phyloP scores from a whole-genome alignment of 2,329 filamentous ascomycete genomes.

The Lachnellula hyalina region DNA sequence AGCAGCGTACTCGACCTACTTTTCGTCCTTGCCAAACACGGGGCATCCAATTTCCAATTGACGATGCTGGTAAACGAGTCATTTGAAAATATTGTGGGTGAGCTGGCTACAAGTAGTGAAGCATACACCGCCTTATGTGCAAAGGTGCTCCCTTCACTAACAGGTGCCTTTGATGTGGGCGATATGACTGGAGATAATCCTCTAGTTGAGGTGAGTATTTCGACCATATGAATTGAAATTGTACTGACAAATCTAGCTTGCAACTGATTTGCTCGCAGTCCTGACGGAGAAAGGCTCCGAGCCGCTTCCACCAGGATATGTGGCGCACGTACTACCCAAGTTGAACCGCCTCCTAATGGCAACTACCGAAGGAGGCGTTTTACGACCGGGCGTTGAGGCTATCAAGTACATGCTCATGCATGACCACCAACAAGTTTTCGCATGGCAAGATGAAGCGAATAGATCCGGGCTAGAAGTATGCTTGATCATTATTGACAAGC shows the following conservation, averaged over 20 bases:
- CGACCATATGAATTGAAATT: background rate
- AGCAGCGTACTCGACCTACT: slow-evolving; percentile 74
- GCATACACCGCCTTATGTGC: slow-evolving; percentile 74
- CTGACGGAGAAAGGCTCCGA: slow-evolving; percentile 78
- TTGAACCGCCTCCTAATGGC: slow-evolving; percentile 76
- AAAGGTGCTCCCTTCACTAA: slow-evolving; percentile 83
- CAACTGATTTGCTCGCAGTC: slow-evolving; percentile 75
- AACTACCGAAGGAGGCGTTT: slow-evolving; percentile 79
- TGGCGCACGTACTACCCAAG: slow-evolving; percentile 81
- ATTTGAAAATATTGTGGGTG: slow-evolving; percentile 79
- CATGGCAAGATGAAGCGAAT: slow-evolving; percentile 74
- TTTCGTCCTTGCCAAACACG: slow-evolving; percentile 83
- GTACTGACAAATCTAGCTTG: slow-evolving; percentile 47
- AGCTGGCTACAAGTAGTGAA: slow-evolving; percentile 60
- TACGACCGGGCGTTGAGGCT: slow-evolving; percentile 78
- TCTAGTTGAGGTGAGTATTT: slow-evolving; percentile 60
- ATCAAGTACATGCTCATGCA: slow-evolving; percentile 87
- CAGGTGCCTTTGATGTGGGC: slow-evolving; percentile 82
- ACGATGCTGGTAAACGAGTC: slow-evolving; percentile 82
- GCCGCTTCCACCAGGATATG: slow-evolving; percentile 81
- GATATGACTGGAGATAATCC: slow-evolving; percentile 79
- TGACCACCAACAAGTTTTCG: slow-evolving; percentile 83
- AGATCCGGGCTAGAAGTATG: slow-evolving; percentile 84
- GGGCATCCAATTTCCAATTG: slow-evolving; percentile 85
- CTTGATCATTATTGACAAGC: slow-evolving; percentile 84